Percentiles rank a stretch among this genome's conserved stretches.
These are phyloP conservation scores for Alternaria hordeiaustralica DNA, from an alignment of 2,329 filamentous ascomycete species.

Conservation along the genomic window DNA sequence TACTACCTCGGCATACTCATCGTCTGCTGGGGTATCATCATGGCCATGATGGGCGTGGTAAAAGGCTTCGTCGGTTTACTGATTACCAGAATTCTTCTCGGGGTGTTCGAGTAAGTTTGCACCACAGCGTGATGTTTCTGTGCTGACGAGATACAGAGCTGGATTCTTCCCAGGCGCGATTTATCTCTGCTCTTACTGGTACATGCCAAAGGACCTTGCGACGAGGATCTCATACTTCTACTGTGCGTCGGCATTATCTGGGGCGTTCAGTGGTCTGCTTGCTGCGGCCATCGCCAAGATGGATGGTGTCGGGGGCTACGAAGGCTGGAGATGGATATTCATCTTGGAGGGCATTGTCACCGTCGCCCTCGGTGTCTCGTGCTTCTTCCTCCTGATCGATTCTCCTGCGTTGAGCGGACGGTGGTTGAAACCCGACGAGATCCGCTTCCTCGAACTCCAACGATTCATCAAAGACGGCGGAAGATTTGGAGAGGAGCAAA, in stretches of 20 bases:
- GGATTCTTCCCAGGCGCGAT: conserved; percentile 46
- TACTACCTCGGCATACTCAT: conserved; percentile 41
- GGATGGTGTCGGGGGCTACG: conserved; percentile 49
- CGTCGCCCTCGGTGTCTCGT: conserved; percentile 25
- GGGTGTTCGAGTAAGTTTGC: conserved; percentile 28
- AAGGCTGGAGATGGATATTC: conserved; percentile 55
- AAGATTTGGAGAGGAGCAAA: conserved; percentile 22
- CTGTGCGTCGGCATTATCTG: conserved; percentile 48
- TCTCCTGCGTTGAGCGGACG: conserved; percentile 23
- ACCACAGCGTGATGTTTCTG: too few species aligned
- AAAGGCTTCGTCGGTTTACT: conserved; percentile 28
- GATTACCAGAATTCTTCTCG: conserved; percentile 27
- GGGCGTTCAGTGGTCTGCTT: conserved; percentile 52
- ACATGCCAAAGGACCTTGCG: conserved; percentile 45
- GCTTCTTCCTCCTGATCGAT: conserved; percentile 39
- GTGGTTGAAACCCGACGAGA: conserved; percentile 33
- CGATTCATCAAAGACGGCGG: conserved; percentile 33
- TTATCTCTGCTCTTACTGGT: conserved; percentile 44
- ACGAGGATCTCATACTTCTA: conserved; percentile 47
- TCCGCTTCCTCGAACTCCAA: conserved; percentile 28
- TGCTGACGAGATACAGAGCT: conserved; percentile 11
- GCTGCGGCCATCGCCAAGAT: conserved; percentile 48
- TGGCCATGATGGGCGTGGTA: conserved; percentile 35
- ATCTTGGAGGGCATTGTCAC: conserved; percentile 51
- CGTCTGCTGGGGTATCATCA: conserved; percentile 32